These are phyloP conservation scores for Dacryopinax primogenitus DNA, from an alignment of 768 basidiomycete genomes.

Conservation along the genomic window DNA sequence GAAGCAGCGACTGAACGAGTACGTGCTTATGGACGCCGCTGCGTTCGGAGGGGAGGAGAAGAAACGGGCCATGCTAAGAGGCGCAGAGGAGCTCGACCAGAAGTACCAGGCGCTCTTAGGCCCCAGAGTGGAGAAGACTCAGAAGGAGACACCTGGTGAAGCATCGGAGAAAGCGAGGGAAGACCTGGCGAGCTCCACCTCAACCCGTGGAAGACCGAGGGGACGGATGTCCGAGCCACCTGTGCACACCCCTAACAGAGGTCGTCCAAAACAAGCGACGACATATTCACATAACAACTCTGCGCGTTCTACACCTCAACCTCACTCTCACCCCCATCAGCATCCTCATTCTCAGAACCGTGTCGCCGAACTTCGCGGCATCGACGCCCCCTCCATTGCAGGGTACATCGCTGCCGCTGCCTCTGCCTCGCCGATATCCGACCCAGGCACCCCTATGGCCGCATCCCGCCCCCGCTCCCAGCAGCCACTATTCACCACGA, in stretches of 20 bases:
- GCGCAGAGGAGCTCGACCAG: background rate
- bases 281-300: background rate
- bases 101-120: background rate
- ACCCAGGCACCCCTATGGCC: background rate
- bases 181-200: no score
- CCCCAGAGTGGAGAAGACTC: background rate
- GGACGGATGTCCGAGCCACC: background rate
- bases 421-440: background rate
- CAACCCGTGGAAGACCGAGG: background rate
- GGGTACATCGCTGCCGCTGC: background rate
- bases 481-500: background rate
- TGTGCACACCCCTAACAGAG: background rate
- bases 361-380: background rate
- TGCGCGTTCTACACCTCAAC: background rate
- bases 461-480: background rate
- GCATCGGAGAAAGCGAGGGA: background rate
- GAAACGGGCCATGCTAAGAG: background rate
- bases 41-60: slow-evolving; percentile 9
- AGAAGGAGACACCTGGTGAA: background rate
- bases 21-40: slow-evolving; percentile 45
- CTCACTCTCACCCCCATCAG: background rate
- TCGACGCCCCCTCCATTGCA: background rate
- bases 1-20: slow-evolving; percentile 75
- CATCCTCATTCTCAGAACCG: background rate
- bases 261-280: background rate